phyloP scores from a whole-genome alignment of 768 basidiomycete species.

The Lentinula aciculospora region DNA sequence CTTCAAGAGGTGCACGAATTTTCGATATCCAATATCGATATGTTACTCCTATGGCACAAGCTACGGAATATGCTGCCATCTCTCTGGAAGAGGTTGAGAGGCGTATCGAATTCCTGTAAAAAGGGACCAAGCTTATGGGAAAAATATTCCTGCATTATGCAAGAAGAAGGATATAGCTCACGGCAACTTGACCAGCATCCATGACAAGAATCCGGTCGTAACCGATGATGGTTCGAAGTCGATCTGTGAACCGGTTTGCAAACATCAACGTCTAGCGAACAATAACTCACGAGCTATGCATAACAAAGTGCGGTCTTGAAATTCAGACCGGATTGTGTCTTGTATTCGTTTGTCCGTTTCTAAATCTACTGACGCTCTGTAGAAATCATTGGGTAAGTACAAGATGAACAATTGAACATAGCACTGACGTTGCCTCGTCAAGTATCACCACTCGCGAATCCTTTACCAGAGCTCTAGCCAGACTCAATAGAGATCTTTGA shows the following conservation, averaged over 20 bases:
- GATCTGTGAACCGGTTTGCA: conserved; percentile 45
- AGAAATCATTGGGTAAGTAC: neutral
- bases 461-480: conserved; percentile 64
- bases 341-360: conserved; percentile 68
- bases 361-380: conserved; percentile 46
- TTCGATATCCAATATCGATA: conserved; percentile 41
- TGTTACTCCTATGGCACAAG: conserved; percentile 53
- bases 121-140: neutral
- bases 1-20: neutral
- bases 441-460: conserved; percentile 57
- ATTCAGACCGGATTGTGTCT: conserved; percentile 55
- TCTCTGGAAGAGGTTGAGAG: conserved; percentile 41
- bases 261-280: too few relatives aligned
- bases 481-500: conserved; percentile 51
- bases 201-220: conserved; percentile 65
- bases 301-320: conserved; percentile 53
- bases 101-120: conserved; percentile 52
- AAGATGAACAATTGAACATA: neutral
- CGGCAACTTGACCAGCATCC: conserved; percentile 50
- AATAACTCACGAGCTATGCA: conserved; percentile 50
- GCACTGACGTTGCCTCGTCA: conserved; percentile 47
- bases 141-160: conserved; percentile 15
- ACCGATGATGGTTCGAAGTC: conserved; percentile 56
- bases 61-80: conserved; percentile 51
- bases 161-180: too few relatives aligned